Base-by-base conservation (phyloP, 306 rosid genomes). In the Begonia peltatifolia region DNA sequence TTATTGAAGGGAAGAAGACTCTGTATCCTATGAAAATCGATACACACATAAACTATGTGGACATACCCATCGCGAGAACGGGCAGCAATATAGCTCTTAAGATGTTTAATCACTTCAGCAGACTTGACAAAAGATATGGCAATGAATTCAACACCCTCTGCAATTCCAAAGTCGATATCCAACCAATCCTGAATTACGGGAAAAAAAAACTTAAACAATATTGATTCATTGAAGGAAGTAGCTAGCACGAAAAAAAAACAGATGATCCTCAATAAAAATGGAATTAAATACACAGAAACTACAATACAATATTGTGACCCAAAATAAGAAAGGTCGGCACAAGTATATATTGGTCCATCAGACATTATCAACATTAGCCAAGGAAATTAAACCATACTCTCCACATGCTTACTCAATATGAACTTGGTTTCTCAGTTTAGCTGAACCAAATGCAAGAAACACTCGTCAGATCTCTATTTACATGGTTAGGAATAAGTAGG, bases 61-160 rank as follows among this genome's bases (percentile, higher is more conserved):
- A 14, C 63, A 66, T 75, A 84, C 96, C 88, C 62, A 64, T 73
- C 88, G 61, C 79, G 76, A 66, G 96, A 71, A 23, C 94, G 84
- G 56, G 99, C 99, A 42, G 99, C 96, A 52, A 92, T 71, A 66
- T 92, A 92, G 76, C 99, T 92, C 71, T 86, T 86, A 62, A 92
- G 99, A 75, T 92, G 96, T 41, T 80, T 92, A 64, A 92, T 83
- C 65, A 92, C 99, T 79, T 92, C 99, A 62, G 99, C 94, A 52
- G 99, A 92, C 74, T 92, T 92, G 54, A 92, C 99, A 75, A 92
- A 92, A 41, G 96, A 92, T 65, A 92, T 82, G 50, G 99, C 88
- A 52, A 92, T 76, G 71, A 92, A 92, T 67, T 92, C 99, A 64
- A 92, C 99, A 11, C 93, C 87, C 72, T 83, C 94, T 23, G 93